Base-by-base conservation (phyloP, 208 protist genomes). In the Wallacemonas rigidus region DNA sequence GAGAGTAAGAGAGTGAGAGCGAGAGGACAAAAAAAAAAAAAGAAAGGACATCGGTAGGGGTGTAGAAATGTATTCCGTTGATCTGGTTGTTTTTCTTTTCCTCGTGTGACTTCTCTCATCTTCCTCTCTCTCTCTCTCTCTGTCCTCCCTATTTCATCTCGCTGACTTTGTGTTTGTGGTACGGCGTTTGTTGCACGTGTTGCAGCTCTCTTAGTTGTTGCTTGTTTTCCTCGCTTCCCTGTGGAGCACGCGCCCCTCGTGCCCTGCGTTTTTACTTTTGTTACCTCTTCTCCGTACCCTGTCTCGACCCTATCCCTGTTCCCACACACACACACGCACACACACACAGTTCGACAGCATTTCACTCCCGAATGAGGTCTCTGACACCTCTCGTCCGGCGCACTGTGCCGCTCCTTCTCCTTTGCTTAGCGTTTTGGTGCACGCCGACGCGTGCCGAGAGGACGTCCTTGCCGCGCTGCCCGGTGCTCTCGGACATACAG, bases 111-210 rank as follows among this genome's bases (percentile, higher is more conserved):
- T 3, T 74, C 50, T 64, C 58, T 64, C 14, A 62, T 38, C 50
- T 55, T 40, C 58, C 71, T 79, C 67, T 74, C 69, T 70, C 57
- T 65, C 61, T 69, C 74, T 15, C 38, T n/a, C 43, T 40, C 65
- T 67, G 11, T 65, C 57, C 44, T 81, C 48, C n/a, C 48, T 75
- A 15, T 53, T 53, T 0, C 26, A 26, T 26, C 26, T 0, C 26
- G 26, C 0, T 53, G 48, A 15, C 11, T 53, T 53, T 0, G 48
- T 15, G 15, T 53, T 53, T 1, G 48, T 9, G 15, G 48, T 15
- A 53, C 48, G 11, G 48, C 48, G 1, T 53, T 53, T 9, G 48
- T 53, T 53, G 48, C 48, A 15, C 15, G 15, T 53, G 9, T 15
- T 53, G 11, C 48, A 53, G 48, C 48, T 53, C 48, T 15, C 15